Conservation (phyloP, 768 basidiomycete species). For the Agrocybe praecox region DNA sequence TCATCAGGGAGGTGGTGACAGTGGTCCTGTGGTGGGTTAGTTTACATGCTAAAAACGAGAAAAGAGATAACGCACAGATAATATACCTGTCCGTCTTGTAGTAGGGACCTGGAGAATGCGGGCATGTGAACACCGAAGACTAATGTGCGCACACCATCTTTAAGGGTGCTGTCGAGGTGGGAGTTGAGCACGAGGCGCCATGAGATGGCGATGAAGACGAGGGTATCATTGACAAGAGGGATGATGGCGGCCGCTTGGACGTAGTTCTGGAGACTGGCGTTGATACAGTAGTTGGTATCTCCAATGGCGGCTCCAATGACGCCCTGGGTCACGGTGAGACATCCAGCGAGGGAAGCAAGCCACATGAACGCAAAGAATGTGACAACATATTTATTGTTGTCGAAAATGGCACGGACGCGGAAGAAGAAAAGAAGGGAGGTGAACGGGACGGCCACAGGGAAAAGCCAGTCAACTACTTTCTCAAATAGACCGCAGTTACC, state of each 20-base stretch:
- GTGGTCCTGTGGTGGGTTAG: conserved; percentile 11
- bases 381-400: conserved; percentile 4
- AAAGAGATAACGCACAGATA: conserved; percentile 24
- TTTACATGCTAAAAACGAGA: background rate
- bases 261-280: too few relatives aligned
- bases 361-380: conserved; percentile 10
- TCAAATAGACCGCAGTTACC: conserved; percentile 9
- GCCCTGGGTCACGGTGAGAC: background rate
- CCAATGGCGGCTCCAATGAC: conserved; percentile 4
- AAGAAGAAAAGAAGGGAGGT: conserved; percentile 15
- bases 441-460: conserved; percentile 2
- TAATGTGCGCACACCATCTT: conserved; percentile 2
- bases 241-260: too few relatives aligned
- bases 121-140: conserved; percentile 24
- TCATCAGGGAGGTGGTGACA: conserved; percentile 7
- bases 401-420: conserved; percentile 16
- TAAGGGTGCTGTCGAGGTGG: background rate
- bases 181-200: conserved; percentile 5
- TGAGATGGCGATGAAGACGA: too few relatives aligned
- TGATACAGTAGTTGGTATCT: conserved; percentile 10
- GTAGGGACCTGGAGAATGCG: conserved; percentile 20
- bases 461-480: conserved; percentile 1
- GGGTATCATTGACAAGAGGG: too few relatives aligned
- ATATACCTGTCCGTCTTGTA: conserved; percentile 32
- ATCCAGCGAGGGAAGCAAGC: conserved; percentile 5